Conservation (phyloP, 1,284 basidiomycete genomes). For the Sporisorium sorghi region DNA sequence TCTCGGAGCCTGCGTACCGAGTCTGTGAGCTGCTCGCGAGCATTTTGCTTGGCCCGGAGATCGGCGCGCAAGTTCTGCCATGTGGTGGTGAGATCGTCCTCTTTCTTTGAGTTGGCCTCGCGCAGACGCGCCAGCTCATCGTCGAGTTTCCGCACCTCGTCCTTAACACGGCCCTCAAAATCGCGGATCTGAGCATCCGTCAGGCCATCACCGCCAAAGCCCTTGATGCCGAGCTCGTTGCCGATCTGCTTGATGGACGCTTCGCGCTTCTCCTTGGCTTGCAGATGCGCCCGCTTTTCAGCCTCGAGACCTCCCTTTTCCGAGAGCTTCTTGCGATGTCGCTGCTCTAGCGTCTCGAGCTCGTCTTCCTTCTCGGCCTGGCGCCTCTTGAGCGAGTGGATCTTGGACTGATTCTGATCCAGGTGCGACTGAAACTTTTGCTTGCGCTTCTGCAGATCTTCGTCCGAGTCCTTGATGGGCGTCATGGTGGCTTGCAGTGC, state of each 20-base stretch:
- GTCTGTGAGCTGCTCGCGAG: slow-evolving; percentile 48
- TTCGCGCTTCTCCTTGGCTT: slow-evolving; percentile 81
- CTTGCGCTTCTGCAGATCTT: slow-evolving; percentile 78
- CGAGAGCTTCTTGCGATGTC: slow-evolving; percentile 48
- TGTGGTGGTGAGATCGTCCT: slow-evolving; percentile 38
- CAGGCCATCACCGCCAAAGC: slow-evolving; percentile 78
- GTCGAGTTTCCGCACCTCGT: slow-evolving; percentile 46
- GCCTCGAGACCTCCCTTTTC: slow-evolving; percentile 66
- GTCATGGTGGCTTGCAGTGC: slow-evolving; percentile 74
- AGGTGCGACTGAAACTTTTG: slow-evolving; percentile 80
- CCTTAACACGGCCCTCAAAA: slow-evolving; percentile 72
- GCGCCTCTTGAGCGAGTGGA: slow-evolving; percentile 72
- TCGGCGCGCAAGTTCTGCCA: slow-evolving; percentile 56
- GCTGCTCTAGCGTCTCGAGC: slow-evolving; percentile 38
- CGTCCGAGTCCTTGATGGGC: slow-evolving; percentile 80
- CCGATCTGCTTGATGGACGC: slow-evolving; percentile 79
- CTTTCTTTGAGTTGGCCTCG: slow-evolving; percentile 32
- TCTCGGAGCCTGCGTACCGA: slow-evolving; percentile 45
- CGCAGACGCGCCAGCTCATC: slow-evolving; percentile 35
- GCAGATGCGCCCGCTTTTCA: slow-evolving; percentile 72
- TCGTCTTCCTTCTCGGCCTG: slow-evolving; percentile 76
- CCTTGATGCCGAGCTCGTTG: slow-evolving; percentile 78
- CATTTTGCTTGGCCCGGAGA: slow-evolving; percentile 49
- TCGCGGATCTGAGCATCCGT: slow-evolving; percentile 78
- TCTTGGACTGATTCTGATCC: slow-evolving; percentile 73